Base-by-base conservation (phyloP, 768 basidiomycete species). In the Termitomyces sp. region DNA sequence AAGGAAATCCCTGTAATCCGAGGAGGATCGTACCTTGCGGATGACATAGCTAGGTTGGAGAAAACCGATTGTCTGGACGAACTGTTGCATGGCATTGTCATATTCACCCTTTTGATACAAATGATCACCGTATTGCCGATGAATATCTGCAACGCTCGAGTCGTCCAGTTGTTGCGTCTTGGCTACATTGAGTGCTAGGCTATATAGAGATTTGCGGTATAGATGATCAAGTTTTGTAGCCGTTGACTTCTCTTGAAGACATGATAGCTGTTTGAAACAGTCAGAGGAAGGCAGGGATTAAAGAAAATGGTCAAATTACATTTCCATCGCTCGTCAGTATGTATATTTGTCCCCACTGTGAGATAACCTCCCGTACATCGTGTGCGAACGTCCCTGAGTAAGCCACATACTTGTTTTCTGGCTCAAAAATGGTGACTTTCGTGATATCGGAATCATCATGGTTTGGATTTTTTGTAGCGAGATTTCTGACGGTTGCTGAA, bases 31-130 rank as follows among this genome's bases (percentile, higher is more conserved):
- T 67, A 94, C 96, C 82, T 98, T 99, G 65, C 97, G 86, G 53
- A 98, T 94, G 36, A 98, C 95, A 73, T 98, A 97, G 68, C 95
- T 97, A 0, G 95, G 93, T 61, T 94, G 91, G 0, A 97, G 76
- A 50, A 86, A 78, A 0, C 96, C 93, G 20, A 98, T 88, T 0
- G 97, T 98, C 68, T 91, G 83, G 32, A 97, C 75, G 69, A 90
- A 98, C 69, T 97, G 94, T 38, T 84, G 82, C 91, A 98, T 96
- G 0, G 95, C 89, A 5, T 86, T 89, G 61, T 98, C 97, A 65
- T 89, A 96, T 66, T 98, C 94, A 5, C 88, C 89, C 71, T 96
- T 97, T 18, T 77, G 67, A 69, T 99, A 98, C 13, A 98, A 77
- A 68, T 95, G 86, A 67, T 98, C 95, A 1, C 94, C 96, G 67